These are phyloP conservation scores for Pisolithus sp. DNA, from an alignment of 768 basidiomycete genomes.

Conservation along the genomic window DNA sequence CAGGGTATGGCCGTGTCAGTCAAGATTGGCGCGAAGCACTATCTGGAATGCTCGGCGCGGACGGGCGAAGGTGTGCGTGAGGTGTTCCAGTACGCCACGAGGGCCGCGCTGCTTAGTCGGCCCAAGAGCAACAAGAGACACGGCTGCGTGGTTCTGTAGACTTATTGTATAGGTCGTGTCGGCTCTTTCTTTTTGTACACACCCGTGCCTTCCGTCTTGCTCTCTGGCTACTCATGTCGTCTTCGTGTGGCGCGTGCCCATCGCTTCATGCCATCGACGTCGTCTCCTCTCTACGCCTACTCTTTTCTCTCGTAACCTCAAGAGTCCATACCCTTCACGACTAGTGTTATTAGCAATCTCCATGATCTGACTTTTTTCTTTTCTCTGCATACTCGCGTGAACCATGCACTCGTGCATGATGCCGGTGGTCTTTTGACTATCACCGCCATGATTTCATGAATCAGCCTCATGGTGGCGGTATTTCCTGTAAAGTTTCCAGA, in stretches of 20 bases:
- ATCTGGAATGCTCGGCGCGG: slow-evolving; percentile 96
- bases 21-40: slow-evolving; percentile 96
- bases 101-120: slow-evolving; percentile 75
- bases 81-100: slow-evolving; percentile 97
- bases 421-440: background rate
- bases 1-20: slow-evolving; percentile 92
- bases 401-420: background rate
- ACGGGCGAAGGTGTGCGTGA: slow-evolving; percentile 96
- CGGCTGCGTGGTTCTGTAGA: slow-evolving; percentile 41
- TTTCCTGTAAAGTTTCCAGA: too few relatives aligned
- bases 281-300: slow-evolving; percentile 11
- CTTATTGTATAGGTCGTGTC: slow-evolving; percentile 15
- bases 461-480: too few relatives aligned
- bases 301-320: slow-evolving; percentile 9
- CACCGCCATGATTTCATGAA: too few relatives aligned
- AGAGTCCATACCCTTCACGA: slow-evolving; percentile 34
- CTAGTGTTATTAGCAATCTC: slow-evolving; percentile 31
- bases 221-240: slow-evolving; percentile 3
- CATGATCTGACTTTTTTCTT: slow-evolving; percentile 29
- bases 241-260: background rate
- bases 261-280: slow-evolving; percentile 9
- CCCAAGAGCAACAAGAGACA: slow-evolving; percentile 38
- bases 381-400: slow-evolving; percentile 6
- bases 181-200: background rate
- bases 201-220: slow-evolving; percentile 6